Evolutionary conservation across 176 grass and related monocot species (phyloP), one percentile per base, ranked within the genome.

Genomic region (Musa acuminata): DNA sequence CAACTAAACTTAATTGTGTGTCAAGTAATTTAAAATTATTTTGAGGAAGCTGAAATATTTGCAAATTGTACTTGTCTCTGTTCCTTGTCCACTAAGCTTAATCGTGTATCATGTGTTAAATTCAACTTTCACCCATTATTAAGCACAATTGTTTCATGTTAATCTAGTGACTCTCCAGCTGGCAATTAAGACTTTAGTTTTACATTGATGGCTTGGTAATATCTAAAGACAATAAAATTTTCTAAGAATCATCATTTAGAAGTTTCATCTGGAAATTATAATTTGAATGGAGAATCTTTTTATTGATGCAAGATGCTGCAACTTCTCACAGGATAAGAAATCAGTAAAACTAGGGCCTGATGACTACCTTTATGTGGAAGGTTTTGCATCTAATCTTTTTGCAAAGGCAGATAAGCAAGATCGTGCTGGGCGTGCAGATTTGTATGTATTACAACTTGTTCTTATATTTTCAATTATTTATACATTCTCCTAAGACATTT

Each of bases 351-450:
- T 95, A 72, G 82, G 82, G 11, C 70, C 91, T 17, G 96, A 99
- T 2, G 96, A 95, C 71, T 24, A 75, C 62, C 86, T 99, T 84
- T 92, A 99, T 87, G 49, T 99, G 65, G 96, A 99, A 73, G 96
- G 96, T 51, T 99, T 99, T 78, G 91, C 91, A 75, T 94, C 87
- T 12, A 99, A 91, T 6, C 84, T 99, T 60, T 99, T 99, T 84
- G 73, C 91, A 72, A 99, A 99, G 87, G 95, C 95, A n/a, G 95
- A 99, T 74, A 99, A 99, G 78, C 90, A 94, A 82, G 95, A 99
- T 75, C 91, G 95, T 29, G 84, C 88, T 71, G 90, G 95, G 55
- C 84, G 86, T 86, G 95, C 95, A 81, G 91, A 94, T 82, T 85
- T 99, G 94, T 98, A 91, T 77, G 72, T 70, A 20, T n/a, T 51